Evolutionary conservation across 345 rosid genomes (phyloP), one percentile per base, ranked within the genome.

Genomic region (Citrus medica): DNA sequence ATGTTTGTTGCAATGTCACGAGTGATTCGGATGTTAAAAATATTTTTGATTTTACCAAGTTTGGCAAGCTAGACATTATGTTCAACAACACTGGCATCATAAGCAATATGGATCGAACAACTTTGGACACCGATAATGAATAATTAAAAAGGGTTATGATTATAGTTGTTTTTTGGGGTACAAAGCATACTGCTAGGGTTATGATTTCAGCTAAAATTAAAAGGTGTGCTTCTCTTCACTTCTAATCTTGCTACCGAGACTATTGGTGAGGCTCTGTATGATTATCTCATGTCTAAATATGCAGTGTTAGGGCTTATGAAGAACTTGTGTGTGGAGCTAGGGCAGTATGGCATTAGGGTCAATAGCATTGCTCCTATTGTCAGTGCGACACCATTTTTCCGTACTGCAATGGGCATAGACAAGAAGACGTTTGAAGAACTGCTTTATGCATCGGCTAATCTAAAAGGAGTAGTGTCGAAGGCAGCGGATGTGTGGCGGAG

Each of bases 401-500:
- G 16, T 48, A 16, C 14, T 48, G 19, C 4, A 16, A 3, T 48
- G 19, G 55, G 19, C 55, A 48, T 48, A 12, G 55, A 48, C 5
- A 48, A 13, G 19, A 48, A 48, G 55, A 48, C 2, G 19, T 17
- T 4, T 12, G 19, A 48, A 7, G 55, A 48, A 14, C 17, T 48
- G 55, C 16, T 48, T 48, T 48, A 16, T 48, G 55, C 55, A 14
- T 14, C 88, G 51, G 87, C 89, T 3, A 82, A 72, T 24, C 56
- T 88, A 24, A 85, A 86, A 77, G 84, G 84, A 66, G 83, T 69
- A 48, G 79, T 56, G 68, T 81, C 82, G 8, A 46, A 60, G 24
- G 28, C 82, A 1, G 76, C 73, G 64, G 88, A 88, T 60, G 84
- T 86, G 76, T 86, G 76, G 88, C 88, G 16, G 84, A 80, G 76